A percentile compares a stretch with the other conserved stretches of the same genome.
These are phyloP conservation scores for Xylaria hypoxylon DNA, from an alignment of 2,329 filamentous ascomycete genomes.

Conservation along the genomic window DNA sequence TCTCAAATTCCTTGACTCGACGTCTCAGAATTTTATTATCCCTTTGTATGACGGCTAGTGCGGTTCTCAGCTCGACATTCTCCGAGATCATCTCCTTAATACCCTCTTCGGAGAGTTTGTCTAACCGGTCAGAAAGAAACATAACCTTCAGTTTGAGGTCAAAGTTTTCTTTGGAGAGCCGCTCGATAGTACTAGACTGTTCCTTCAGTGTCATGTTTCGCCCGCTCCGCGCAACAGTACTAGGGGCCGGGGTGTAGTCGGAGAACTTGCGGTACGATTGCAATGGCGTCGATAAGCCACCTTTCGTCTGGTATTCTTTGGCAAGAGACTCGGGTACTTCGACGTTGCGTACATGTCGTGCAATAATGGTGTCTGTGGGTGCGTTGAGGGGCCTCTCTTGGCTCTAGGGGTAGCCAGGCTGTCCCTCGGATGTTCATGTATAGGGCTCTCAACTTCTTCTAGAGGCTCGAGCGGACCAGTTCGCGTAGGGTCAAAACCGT, in stretches of 20 bases:
- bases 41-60: constrained; percentile 86
- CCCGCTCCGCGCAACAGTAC: constrained; percentile 67
- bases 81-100: constrained; percentile 98
- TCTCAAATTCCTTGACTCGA: constrained; percentile 87
- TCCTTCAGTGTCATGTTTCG: constrained; percentile 91
- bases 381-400: constrained; percentile 66
- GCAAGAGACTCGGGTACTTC: constrained; percentile 91
- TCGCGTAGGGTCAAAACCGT: constrained; percentile 60
- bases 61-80: constrained; percentile 94
- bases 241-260: constrained; percentile 63
- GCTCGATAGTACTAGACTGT: constrained; percentile 96
- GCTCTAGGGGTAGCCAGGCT: constrained; percentile 78
- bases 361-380: constrained; percentile 88
- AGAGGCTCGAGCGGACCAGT: constrained; percentile 62
- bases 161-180: constrained; percentile 97
- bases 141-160: constrained; percentile 97
- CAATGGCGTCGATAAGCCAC: constrained; percentile 69
- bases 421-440: constrained; percentile 55
- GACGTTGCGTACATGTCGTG: constrained; percentile 88
- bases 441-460: constrained; percentile 59
- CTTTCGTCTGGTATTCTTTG: constrained; percentile 84
- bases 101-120: constrained; percentile 93
- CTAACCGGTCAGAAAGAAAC: constrained; percentile 92
- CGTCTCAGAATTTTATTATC: constrained; percentile 87
- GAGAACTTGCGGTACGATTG: constrained; percentile 57